Percentiles rank a stretch among this genome's conserved stretches.
Evolutionary conservation across 768 basidiomycete genomes (phyloP).

Genomic region (Rhizopogon vesiculosus): DNA sequence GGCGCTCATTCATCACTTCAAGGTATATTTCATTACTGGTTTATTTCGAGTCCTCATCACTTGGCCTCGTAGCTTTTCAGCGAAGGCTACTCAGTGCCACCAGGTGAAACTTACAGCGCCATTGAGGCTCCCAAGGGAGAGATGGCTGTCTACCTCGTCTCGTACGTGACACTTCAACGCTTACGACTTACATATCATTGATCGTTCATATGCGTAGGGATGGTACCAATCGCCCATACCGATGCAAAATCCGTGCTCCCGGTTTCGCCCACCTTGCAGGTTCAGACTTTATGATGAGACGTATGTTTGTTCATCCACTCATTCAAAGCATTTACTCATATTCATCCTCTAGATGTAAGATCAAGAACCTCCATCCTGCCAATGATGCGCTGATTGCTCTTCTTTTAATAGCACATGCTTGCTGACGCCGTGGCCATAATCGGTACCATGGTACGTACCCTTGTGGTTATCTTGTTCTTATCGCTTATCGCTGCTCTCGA

Average conservation of each 20-base stretch:
- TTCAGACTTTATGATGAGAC: slow-evolving; percentile 97
- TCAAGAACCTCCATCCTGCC: background rate
- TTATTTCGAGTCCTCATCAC: background rate
- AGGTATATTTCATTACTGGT: slow-evolving; percentile 37
- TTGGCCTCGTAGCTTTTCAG: slow-evolving; percentile 67
- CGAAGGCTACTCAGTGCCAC: slow-evolving; percentile 95
- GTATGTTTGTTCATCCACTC: slow-evolving; percentile 38
- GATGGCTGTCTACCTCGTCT: slow-evolving; percentile 98
- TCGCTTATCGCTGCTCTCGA: slow-evolving; percentile 7
- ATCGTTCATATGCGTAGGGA: slow-evolving; percentile 44
- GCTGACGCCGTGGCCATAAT: slow-evolving; percentile 96
- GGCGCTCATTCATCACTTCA: slow-evolving; percentile 97
- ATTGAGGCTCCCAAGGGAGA: slow-evolving; percentile 99
- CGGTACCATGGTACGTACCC: slow-evolving; percentile 84
- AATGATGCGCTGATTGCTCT: slow-evolving; percentile 9
- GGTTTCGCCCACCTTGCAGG: slow-evolving; percentile 96
- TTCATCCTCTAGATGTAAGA: slow-evolving; percentile 33
- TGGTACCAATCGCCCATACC: slow-evolving; percentile 92
- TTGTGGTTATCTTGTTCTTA: slow-evolving; percentile 1
- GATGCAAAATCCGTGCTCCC: slow-evolving; percentile 95
- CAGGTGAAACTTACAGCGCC: slow-evolving; percentile 93
- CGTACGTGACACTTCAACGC: slow-evolving; percentile 42
- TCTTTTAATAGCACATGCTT: slow-evolving; percentile 65
- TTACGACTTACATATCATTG: background rate
- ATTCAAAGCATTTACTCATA: slow-evolving; percentile 1